Evolutionary conservation across 2,329 filamentous ascomycete species (phyloP).

Genomic region (Cladophialophora chaetospira): DNA sequence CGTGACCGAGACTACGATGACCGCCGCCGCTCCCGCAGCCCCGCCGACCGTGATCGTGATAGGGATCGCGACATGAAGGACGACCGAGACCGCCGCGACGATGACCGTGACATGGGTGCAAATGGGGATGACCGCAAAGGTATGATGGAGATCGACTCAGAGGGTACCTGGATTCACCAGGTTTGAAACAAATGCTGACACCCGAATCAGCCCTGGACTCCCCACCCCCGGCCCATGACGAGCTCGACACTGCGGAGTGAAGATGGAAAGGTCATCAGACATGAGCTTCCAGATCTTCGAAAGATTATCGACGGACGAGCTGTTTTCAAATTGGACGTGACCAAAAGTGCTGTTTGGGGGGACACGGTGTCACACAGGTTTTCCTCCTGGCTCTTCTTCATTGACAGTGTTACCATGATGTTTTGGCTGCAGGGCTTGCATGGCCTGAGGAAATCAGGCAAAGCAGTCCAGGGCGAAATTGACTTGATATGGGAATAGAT

Average conservation of each 20-base stretch:
- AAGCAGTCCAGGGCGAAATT: conserved; percentile 20
- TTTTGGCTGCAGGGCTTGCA: conserved; percentile 17
- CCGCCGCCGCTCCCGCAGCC: conserved; percentile 15
- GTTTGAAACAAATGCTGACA: conserved; percentile 31
- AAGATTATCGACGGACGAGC: not conserved
- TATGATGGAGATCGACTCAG: conserved; percentile 45
- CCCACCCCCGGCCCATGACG: conserved; percentile 82
- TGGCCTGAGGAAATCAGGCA: conserved; percentile 19
- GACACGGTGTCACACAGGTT: not conserved
- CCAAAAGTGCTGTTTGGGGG: conserved; percentile 5
- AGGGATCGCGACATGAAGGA: conserved; percentile 61
- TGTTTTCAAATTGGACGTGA: not conserved
- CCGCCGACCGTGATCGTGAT: conserved; percentile 47
- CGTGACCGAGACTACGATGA: conserved; percentile 54
- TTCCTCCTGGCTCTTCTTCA: conserved; percentile 5
- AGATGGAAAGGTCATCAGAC: no score
- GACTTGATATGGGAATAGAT: conserved; percentile 29
- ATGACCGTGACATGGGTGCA: conserved; percentile 73
- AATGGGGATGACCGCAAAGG: conserved; percentile 92
- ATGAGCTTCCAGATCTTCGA: no score
- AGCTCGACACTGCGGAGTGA: conserved; percentile 89
- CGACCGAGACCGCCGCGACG: conserved; percentile 68
- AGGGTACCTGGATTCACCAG: conserved; percentile 25
- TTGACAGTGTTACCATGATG: conserved; percentile 22
- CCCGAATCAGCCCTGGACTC: conserved; percentile 65